Base-by-base conservation (phyloP, 31 red algal genomes). In the Endocladia muricata region DNA sequence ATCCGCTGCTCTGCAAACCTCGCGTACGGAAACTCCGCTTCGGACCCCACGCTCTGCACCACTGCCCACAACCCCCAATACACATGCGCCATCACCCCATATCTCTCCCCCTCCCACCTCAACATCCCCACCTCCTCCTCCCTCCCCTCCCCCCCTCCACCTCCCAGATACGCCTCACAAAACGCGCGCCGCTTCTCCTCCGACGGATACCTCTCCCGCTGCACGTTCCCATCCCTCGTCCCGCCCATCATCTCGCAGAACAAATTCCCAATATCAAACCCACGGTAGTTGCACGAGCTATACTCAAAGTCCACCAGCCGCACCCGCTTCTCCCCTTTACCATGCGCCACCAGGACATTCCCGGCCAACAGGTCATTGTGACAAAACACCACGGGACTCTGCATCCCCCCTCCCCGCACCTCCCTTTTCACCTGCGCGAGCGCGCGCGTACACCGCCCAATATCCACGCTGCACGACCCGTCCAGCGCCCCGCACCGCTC, bases 31-130 rank as follows among this genome's bases (percentile, higher is more conserved):
- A 87, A 93, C 36, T 93, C 77, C 34, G 76, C 83, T 36, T 23
- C 41, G 22, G 81, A 81, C 29, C 35, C 64, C 6, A 21, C 49
- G 44, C 77, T 87, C 67, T 79, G 84, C 26, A 78, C 72, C 56
- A 94, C 60, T 37, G 43, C 91, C 91, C 91, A 94, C 28, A 94
- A 78, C 9, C 83, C 84, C 91, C 91, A 94, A 36, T 79, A 79
- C 66, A 87, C 59, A 67, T 94, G 91, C 52, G 78, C 74, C 8
- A 84, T 47, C 0, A 84, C 29, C 6, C 79, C 79, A 38, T 69
- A 94, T 9, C 39, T 41, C 43, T 88, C 79, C 17, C 79, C 78
- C 55, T 94, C 84, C 4, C 26, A 25, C 32, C 88, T 64, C 2
- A 94, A 63, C 3, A 60, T 56, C 26, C 37, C 68, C 1, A 79